These are phyloP conservation scores for Acanthamoeba lugdunensis DNA, from an alignment of 208 protist genomes.

Conservation along the genomic window DNA sequence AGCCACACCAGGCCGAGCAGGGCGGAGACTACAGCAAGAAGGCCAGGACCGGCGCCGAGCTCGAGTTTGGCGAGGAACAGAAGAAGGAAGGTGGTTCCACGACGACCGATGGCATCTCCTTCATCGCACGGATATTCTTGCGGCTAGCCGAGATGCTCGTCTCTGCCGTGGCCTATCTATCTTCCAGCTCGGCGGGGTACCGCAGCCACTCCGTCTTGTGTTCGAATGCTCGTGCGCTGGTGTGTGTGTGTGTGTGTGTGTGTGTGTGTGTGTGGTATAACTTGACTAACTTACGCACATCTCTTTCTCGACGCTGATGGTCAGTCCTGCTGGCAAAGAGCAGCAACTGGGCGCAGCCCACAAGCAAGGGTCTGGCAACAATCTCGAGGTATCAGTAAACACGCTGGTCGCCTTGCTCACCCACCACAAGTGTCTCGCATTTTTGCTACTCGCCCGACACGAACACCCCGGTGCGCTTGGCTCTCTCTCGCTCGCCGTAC, in stretches of 20 bases:
- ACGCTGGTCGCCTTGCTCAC: neutral
- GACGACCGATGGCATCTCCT: slow-evolving; percentile 1
- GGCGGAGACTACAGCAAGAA: neutral
- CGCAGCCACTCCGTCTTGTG: neutral
- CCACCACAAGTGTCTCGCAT: slow-evolving; percentile 21
- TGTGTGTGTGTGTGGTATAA: no score
- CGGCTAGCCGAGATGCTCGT: slow-evolving; percentile 7
- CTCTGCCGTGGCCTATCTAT: neutral
- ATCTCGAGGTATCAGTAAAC: neutral
- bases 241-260: no score
- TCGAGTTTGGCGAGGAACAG: neutral
- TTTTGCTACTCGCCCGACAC: slow-evolving; percentile 4
- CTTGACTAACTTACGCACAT: no score
- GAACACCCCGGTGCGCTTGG: neutral
- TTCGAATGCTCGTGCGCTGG: no score
- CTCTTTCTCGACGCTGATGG: neutral
- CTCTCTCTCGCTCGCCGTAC: neutral
- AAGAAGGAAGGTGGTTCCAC: neutral
- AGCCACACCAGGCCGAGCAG: neutral
- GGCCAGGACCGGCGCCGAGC: neutral
- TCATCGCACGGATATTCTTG: slow-evolving; percentile 28
- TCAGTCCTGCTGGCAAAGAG: neutral
- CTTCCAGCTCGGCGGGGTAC: neutral
- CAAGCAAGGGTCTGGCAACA: neutral
- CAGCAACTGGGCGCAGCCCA: neutral